Conservation (phyloP, 208 protist species). For the Crithidia brevicula region DNA sequence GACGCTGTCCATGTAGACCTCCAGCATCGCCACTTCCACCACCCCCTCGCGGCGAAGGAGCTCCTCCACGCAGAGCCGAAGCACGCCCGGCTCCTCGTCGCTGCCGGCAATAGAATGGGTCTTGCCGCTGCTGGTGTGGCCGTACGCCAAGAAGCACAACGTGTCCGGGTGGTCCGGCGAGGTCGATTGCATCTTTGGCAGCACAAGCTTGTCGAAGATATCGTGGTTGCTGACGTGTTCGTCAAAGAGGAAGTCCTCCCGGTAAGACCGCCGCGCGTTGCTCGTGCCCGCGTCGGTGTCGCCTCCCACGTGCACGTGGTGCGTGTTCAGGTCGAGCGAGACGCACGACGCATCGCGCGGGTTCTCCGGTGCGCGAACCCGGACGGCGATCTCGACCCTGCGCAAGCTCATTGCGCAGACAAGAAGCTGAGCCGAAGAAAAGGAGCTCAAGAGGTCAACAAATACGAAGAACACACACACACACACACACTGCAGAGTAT, state of each 20-base stretch:
- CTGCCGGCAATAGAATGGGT: conserved; percentile 85
- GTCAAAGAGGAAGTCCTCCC: conserved; percentile 47
- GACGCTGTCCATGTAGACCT: conserved; percentile 86
- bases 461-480: background rate
- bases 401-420: conserved; percentile 34
- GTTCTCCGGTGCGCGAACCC: conserved; percentile 47
- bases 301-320: conserved; percentile 32
- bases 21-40: conserved; percentile 86
- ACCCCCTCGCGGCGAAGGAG: conserved; percentile 74
- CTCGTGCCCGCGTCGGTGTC: conserved; percentile 8
- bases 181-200: conserved; percentile 54
- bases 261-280: conserved; percentile 29
- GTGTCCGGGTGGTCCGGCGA: conserved; percentile 70
- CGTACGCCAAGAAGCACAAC: conserved; percentile 88
- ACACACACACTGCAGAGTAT: no score
- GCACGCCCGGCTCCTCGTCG: conserved; percentile 65
- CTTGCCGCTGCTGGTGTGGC: conserved; percentile 91
- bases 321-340: conserved; percentile 20
- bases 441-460: background rate
- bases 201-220: conserved; percentile 70
- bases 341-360: conserved; percentile 41
- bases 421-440: background rate
- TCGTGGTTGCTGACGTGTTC: conserved; percentile 51
- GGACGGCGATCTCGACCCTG: conserved; percentile 72
- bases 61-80: conserved; percentile 70